phyloP scores from a whole-genome alignment of 2,329 filamentous ascomycete species.

The Sarocladiaceae sp. region DNA sequence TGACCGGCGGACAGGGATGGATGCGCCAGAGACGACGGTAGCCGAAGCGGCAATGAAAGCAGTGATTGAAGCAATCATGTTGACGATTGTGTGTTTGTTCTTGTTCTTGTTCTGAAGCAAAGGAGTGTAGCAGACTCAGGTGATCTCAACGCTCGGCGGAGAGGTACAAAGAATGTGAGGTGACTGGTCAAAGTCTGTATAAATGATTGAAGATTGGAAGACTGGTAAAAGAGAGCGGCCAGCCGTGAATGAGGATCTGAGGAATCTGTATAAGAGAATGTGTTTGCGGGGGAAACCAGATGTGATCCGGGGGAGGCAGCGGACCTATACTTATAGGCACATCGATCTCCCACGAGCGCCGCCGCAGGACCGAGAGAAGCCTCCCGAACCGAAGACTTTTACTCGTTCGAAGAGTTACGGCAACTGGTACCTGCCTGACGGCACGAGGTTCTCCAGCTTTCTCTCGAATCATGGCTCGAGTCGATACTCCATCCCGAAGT shows the following conservation, averaged over 20 bases:
- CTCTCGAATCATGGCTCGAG: not conserved
- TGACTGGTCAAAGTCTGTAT: constrained; percentile 3
- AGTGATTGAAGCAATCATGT: constrained; percentile 18
- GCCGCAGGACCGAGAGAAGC: not conserved
- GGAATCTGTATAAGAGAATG: not conserved
- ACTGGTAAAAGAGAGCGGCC: constrained; percentile 7
- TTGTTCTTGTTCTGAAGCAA: not conserved
- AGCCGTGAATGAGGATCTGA: constrained; percentile 16
- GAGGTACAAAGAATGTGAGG: not conserved
- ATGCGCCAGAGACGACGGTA: constrained; percentile 16
- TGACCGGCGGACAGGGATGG: constrained; percentile 13
- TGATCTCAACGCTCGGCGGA: constrained; percentile 10
- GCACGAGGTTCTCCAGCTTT: not conserved
- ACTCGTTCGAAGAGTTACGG: not conserved
- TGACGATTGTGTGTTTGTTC: constrained; percentile 9
- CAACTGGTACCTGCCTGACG: constrained; percentile 3
- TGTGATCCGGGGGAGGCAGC: not conserved
- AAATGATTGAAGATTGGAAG: constrained; percentile 2
- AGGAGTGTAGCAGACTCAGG: not conserved
- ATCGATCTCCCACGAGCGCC: not conserved
- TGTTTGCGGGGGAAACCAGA: constrained; percentile 5
- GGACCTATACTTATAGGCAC: not conserved
- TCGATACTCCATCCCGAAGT: not conserved
- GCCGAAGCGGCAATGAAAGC: constrained; percentile 17
- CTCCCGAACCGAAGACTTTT: not conserved